Evolutionary conservation across 345 rosid genomes (phyloP), one percentile per base, ranked within the genome.

Genomic region (Eucalyptus leucophloia): DNA sequence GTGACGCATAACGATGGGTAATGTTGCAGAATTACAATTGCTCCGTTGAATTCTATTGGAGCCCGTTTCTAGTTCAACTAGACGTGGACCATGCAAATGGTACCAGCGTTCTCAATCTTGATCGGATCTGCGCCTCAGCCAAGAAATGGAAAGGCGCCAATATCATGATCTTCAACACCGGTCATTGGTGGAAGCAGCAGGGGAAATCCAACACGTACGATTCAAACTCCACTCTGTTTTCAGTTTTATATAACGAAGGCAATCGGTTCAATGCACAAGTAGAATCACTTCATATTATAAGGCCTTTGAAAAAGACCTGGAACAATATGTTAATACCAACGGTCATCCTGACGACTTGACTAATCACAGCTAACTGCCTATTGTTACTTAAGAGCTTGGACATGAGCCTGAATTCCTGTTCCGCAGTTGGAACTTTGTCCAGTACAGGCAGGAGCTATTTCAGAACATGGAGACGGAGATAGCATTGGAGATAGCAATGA

Each of bases 151-250:
- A 65, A 54, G 94, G 94, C 23, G 95, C 94, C 18, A 90, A 92
- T 90, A 82, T 93, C 37, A 92, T 93, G 96, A 91, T 95, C 45
- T 94, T 95, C 91, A 92, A 94, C 92, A 92, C 93, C 6, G 95
- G 93, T 18, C 95, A 94, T 90, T 94, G 96, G 95, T 94, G 97
- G 95, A 49, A 88, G 49, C 95, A 89, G 34, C 47, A 40, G 1
- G 89, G 90, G 62, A 88, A 87, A 65, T 3, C 81, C 83, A 91
- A 86, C 89, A 88, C 89, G 93, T 93, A 90, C 5, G 85, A 21
- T 21, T 40, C 47, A 12, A 77, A 77, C 30, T 40, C 30, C 28
- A 21, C 24, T 37, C 16, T 8, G 81, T 40, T 40, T 77, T 77
- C 85, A 40, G 47, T 11, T 40, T 77, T 12, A 40, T 21, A 77